Evolutionary conservation across 371 early-diverging fungal genomes (phyloP).

Genomic region (Scutellospora calospora): DNA sequence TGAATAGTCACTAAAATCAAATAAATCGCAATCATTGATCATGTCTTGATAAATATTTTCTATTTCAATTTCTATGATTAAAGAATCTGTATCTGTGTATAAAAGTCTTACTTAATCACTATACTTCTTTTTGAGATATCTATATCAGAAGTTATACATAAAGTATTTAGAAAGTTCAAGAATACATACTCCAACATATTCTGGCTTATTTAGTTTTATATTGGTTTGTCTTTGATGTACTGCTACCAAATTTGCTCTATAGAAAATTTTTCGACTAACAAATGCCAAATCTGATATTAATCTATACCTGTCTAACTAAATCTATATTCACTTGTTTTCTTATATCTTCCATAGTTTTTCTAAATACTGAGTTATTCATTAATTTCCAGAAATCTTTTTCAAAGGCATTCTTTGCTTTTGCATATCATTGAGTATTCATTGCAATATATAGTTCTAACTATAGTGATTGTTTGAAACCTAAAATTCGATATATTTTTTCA

Average conservation of each 20-base stretch:
- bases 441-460: slow-evolving; percentile 1
- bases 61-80: slow-evolving; percentile 33
- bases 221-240: slow-evolving; percentile 32
- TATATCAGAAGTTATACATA: slow-evolving; percentile 36
- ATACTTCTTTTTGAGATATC: slow-evolving; percentile 14
- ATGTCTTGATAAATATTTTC: slow-evolving; percentile 34
- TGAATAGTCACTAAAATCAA: slow-evolving; percentile 33
- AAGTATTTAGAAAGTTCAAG: slow-evolving; percentile 20
- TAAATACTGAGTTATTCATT: slow-evolving; percentile 34
- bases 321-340: background rate
- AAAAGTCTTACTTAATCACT: background rate
- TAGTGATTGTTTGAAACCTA: slow-evolving; percentile 21
- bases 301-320: background rate
- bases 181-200: slow-evolving; percentile 29
- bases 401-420: slow-evolving; percentile 22
- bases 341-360: slow-evolving; percentile 31
- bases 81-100: slow-evolving; percentile 40
- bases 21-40: slow-evolving; percentile 8
- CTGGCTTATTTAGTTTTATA: slow-evolving; percentile 28
- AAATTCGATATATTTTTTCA: slow-evolving; percentile 5
- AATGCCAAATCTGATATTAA: slow-evolving; percentile 28
- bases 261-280: slow-evolving; percentile 26
- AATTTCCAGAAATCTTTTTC: slow-evolving; percentile 40
- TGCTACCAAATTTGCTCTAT: slow-evolving; percentile 23
- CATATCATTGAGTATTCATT: background rate